A percentile compares a stretch with the other conserved stretches of the same genome.
phyloP scores from a whole-genome alignment of 2,329 filamentous ascomycete species.

The Lecanicillium sp. region DNA sequence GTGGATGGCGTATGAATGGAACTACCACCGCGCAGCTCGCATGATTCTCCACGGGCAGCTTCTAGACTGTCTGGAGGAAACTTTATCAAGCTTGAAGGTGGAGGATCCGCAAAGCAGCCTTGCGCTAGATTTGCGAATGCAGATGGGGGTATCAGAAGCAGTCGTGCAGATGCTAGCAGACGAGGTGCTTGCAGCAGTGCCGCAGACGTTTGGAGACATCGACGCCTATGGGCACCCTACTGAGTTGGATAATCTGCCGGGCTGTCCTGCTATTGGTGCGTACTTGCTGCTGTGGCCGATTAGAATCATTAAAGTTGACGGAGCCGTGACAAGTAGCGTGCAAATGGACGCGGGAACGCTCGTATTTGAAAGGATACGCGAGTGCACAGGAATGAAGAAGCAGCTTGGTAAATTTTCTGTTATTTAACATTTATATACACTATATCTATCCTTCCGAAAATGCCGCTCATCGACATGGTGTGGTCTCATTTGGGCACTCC shows the following conservation, averaged over 20 bases:
- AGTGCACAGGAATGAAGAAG: conserved; percentile 33
- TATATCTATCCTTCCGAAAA: background rate
- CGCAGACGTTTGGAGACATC: conserved; percentile 32
- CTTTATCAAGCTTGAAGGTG: background rate
- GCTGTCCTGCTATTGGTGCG: conserved; percentile 28
- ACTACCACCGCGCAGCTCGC: conserved; percentile 33
- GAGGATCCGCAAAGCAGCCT: background rate
- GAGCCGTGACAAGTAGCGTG: conserved; percentile 18
- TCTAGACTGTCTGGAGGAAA: conserved; percentile 22
- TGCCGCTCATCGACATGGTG: background rate
- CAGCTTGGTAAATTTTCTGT: conserved; percentile 25
- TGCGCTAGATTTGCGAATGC: background rate
- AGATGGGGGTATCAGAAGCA: conserved; percentile 16
- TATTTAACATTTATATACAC: conserved; percentile 14
- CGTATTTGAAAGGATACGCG: conserved; percentile 32
- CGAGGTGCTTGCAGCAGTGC: conserved; percentile 30
- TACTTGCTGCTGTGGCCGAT: conserved; percentile 36
- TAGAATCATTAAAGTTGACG: conserved; percentile 26
- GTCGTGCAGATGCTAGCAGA: conserved; percentile 26
- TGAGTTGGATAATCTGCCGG: conserved; percentile 20
- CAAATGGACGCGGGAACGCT: conserved; percentile 24
- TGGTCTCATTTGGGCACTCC: background rate
- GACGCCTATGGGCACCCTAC: background rate
- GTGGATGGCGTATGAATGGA: conserved; percentile 37
- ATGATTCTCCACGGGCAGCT: conserved; percentile 32